Evolutionary conservation across 495 filamentous ascomycete genomes (phyloP), one percentile per base, ranked within the genome.

Genomic region (Trichocladium uniseriatum): DNA sequence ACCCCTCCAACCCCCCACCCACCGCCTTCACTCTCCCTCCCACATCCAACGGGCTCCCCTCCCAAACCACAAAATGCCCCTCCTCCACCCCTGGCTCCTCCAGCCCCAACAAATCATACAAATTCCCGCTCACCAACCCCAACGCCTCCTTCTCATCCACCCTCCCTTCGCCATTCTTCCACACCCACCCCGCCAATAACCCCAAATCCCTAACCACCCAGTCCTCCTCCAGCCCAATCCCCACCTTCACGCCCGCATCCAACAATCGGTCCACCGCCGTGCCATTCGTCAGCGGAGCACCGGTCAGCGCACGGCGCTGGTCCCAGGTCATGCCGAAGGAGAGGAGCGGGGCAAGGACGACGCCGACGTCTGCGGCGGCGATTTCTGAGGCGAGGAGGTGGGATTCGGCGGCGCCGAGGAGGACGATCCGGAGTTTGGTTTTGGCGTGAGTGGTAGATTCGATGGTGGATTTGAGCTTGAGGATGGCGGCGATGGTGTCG

Each of bases 231-330:
- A 72, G 55, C 3, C 72, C 67, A 18, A 78, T 67, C 0, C 65
- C 76, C 8, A 68, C 64, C 6, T 50, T 39, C 2, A 78, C 74
- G 8, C 69, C 60, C 24, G 74, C 74, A 24, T 70, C 66, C 1
- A 73, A 24, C 4, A 78, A 66, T 14, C 35, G 28, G 37, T 75
- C 71, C 6, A 79, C 58, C 1, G 62, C 64, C 7, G 75, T 79
- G 4, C 70, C 75, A 42, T 76, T 74, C 9, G 70, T 75, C 1
- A 79, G 67, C 14, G 75, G 75, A 2, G 75, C 74, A 2, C 75
- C 75, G 0, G 69, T 63, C 19, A 76, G 59, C 3, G 70, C 64
- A 6, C 74, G 63, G 2, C 68, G 65, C 49, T 75, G 64, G 43
- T 76, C 75, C 73, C 74, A 79, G 0, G 47, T 38, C 2, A 24